These are phyloP conservation scores for Diaporthe citri DNA, from an alignment of 2,329 filamentous ascomycete species.

Conservation along the genomic window DNA sequence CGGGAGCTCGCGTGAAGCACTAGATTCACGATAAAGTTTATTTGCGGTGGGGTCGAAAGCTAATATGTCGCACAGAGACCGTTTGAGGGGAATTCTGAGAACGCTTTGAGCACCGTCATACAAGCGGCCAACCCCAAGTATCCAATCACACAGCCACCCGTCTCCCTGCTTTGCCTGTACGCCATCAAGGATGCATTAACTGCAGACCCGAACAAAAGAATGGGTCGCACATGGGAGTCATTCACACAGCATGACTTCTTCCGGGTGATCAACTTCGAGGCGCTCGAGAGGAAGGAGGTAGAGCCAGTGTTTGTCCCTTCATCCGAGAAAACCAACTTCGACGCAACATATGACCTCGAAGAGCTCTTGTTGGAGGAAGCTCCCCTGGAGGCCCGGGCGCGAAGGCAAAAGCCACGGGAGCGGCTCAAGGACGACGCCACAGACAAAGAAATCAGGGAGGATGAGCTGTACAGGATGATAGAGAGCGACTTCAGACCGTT, in stretches of 20 bases:
- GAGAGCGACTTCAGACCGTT: conserved; percentile 95
- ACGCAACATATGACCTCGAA: conserved; percentile 97
- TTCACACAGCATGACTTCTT: conserved; percentile 95
- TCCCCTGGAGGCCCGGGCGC: conserved; percentile 89
- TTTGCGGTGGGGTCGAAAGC: conserved; percentile 38
- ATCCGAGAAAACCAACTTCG: conserved; percentile 98
- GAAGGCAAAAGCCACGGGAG: conserved; percentile 93
- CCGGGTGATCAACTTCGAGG: conserved; percentile 83
- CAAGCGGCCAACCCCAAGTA: conserved; percentile 86
- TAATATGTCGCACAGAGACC: conserved; percentile 74
- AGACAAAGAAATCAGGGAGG: conserved; percentile 92
- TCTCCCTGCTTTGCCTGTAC: conserved; percentile 88
- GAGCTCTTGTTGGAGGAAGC: conserved; percentile 95
- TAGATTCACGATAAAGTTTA: conserved; percentile 27
- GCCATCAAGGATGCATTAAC: conserved; percentile 88
- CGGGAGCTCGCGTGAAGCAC: conserved; percentile 24
- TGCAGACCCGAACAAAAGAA: conserved; percentile 81
- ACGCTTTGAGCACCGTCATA: conserved; percentile 83
- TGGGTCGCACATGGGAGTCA: conserved; percentile 87
- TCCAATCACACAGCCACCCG: conserved; percentile 91
- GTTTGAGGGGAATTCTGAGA: conserved; percentile 91
- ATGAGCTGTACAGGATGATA: conserved; percentile 94
- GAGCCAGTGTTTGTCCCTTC: conserved; percentile 93
- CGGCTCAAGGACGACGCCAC: conserved; percentile 94
- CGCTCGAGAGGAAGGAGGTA: conserved; percentile 87